Conservation (phyloP, 148 eudicot genomes). For the Pharnaceum exiguum region DNA sequence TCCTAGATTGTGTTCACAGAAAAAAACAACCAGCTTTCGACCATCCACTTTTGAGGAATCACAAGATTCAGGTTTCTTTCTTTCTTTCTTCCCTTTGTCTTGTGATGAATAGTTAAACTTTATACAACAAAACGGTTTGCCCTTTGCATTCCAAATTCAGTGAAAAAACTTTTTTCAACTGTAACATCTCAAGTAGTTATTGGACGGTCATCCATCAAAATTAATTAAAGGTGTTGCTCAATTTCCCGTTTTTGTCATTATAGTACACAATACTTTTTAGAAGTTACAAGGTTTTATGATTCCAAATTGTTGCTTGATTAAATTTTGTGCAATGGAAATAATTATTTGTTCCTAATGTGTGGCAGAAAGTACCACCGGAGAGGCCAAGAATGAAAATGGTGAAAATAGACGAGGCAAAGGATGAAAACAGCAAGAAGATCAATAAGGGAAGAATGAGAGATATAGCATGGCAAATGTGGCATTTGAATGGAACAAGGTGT, state of each 20-base stretch:
- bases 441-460: constrained; percentile 13
- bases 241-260: too few species aligned
- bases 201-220: too few species aligned
- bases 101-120: background rate
- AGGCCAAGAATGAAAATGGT: constrained; percentile 43
- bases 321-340: background rate
- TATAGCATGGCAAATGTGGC: constrained; percentile 81
- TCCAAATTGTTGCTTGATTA: too few species aligned
- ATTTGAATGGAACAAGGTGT: constrained; percentile 60
- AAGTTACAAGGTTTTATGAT: too few species aligned
- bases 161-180: too few species aligned
- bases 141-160: too few species aligned
- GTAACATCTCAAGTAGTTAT: too few species aligned
- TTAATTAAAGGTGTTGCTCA: too few species aligned
- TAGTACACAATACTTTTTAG: too few species aligned
- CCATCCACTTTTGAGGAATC: constrained; percentile 94
- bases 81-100: background rate
- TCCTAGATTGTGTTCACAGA: constrained; percentile 83
- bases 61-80: constrained; percentile 86
- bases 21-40: constrained; percentile 90
- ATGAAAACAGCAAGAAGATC: constrained; percentile 12
- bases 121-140: background rate
- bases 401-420: constrained; percentile 15
- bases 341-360: background rate
- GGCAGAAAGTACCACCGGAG: constrained; percentile 59